Base-by-base conservation (phyloP, 495 filamentous ascomycete species). In the Entonaema liquescens region DNA sequence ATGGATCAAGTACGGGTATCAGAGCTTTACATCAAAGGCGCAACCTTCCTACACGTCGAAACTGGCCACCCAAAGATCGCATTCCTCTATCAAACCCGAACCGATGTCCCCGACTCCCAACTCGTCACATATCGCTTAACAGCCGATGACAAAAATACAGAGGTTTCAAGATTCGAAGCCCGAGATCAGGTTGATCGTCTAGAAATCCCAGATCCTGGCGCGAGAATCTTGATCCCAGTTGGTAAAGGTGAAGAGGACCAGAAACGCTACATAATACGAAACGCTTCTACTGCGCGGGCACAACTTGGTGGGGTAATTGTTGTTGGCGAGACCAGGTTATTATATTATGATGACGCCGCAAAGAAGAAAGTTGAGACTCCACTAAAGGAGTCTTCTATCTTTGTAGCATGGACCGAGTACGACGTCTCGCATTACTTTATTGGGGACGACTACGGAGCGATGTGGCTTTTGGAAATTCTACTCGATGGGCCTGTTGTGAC, bases 361-460 rank as follows among this genome's bases (percentile, higher is more conserved):
- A 84, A 91, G 76, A 81, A 86, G 23, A 83, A 83, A 21, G 81
- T 86, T 1, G 86, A 89, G 21, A 82, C 88, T 0, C 74, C 83
- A 2, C 79, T 99, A 3, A 83, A 88, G 2, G 89, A 95, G 61
- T 84, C 92, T 0, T 92, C 89, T 2, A 88, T 95, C 36, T 98
- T 95, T 70, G 90, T 94, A 28, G 88, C 93, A 15, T 99, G 96
- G 96, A 90, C 90, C 71, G 87, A 89, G 69, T 88, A 96, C 26
- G 91, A 97, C 72, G 87, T 86, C 28, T 89, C 90, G 53, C 84
- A 91, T 64, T 98, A 92, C 84, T 82, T 97, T 17, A 79, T 99
- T 12, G 94, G 92, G 7, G 95, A 99, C 78, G 93, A 97, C 62
- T 96, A 93, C 70, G 95, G 95, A 38, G 86, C 83, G 19, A 75